Conservation (phyloP, 2,329 filamentous ascomycete species). For the Aureobasidium musti region DNA sequence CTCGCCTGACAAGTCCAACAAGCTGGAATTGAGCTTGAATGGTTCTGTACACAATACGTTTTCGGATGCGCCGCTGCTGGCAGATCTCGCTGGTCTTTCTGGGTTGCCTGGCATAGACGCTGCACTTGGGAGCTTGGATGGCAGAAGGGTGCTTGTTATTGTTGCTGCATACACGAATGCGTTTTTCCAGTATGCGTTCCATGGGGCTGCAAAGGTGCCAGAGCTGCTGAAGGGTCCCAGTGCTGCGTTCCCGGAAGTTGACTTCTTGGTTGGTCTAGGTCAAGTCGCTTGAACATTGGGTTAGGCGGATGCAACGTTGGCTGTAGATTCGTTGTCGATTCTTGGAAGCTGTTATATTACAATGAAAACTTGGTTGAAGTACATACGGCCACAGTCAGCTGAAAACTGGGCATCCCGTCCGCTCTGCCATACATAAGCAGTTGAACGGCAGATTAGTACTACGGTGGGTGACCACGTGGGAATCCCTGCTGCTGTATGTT, state of each 20-base stretch:
- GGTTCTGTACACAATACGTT: constrained; percentile 3
- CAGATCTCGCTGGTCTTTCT: neutral
- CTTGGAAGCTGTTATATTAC: no score
- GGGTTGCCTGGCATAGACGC: neutral
- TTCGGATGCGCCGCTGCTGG: neutral
- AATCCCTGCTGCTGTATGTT: no score
- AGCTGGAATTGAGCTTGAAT: constrained; percentile 4
- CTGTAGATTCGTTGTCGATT: no score
- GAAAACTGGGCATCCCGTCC: no score
- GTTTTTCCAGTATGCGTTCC: constrained; percentile 2
- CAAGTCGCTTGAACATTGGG: no score
- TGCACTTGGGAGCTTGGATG: neutral
- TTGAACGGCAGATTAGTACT: no score
- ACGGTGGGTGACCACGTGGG: no score
- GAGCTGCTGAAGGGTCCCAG: neutral
- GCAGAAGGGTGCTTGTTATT: constrained; percentile 4
- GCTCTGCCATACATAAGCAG: no score
- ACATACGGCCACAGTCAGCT: no score
- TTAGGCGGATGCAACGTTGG: no score
- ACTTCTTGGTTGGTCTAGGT: neutral
- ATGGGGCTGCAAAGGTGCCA: neutral
- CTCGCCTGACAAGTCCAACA: neutral
- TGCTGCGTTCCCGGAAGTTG: constrained; percentile 6
- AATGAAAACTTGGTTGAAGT: no score
- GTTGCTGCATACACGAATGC: constrained; percentile 2